Evolutionary conservation across 2,329 filamentous ascomycete genomes (phyloP), one percentile per base, ranked within the genome.

Genomic region (Botryotinia convoluta): DNA sequence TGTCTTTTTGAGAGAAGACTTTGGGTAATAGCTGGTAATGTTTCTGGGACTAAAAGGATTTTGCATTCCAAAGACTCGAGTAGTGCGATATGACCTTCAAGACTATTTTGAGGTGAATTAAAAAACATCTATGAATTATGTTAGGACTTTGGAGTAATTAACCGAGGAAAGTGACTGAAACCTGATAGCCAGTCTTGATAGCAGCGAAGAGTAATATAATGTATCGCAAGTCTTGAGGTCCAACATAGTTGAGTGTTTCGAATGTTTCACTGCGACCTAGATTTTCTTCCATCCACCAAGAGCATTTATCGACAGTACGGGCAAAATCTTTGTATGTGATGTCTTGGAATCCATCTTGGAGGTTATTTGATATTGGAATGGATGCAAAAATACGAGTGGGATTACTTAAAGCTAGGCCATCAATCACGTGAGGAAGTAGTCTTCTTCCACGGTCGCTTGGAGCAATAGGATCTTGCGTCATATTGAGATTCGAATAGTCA

Each of bases 131-230:
- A 44, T 42, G 32, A 5, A 51, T 26, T 12, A 18, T 18, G 29
- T 57, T 37, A 44, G 39, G 22, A 7, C 16, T 18, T 42, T 3
- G 9, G 6, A 29, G 4, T 12, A 14, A 20, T 42, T 22, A 22
- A 8, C 14, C n/a, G 3, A 35, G 4, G 16, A 22, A 54, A 71
- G 20, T 20, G 12, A 2, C 14, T 16, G 7, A 42, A 12, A 54
- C 42, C 57, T 71, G 20, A 12, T 63, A 63, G 62, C 69, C 59
- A 42, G 59, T 57, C 26, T 71, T 71, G 22, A 63, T 71, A 12
- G 60, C 59, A 39, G 59, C 69, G 9, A 71, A 26, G 4, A 54
- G 22, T 12, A 64, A 32, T 32, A 64, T 71, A 16, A 63, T 37
- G 59, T 63, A 71, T 39, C 59, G n/a, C 44, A 44, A 16, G 26